These are phyloP conservation scores for Cinnamomum chago DNA, from an alignment of 164 flowering plant species.

Conservation along the genomic window DNA sequence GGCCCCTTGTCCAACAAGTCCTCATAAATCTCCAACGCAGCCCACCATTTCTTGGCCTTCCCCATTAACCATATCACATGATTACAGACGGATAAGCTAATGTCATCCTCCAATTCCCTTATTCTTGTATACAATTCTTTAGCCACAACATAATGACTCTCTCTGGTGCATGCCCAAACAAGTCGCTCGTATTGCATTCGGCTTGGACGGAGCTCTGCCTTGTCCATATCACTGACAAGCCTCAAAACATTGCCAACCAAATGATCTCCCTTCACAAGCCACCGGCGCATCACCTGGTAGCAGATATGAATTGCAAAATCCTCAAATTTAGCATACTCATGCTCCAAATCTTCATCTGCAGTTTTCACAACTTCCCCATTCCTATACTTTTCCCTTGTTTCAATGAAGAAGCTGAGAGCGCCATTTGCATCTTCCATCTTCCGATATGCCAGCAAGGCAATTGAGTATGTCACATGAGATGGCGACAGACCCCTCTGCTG, in stretches of 20 bases:
- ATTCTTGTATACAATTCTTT: conserved; percentile 72
- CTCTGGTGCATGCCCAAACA: conserved; percentile 84
- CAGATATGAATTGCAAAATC: conserved; percentile 62
- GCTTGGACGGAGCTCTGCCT: conserved; percentile 48
- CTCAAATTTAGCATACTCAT: conserved; percentile 60
- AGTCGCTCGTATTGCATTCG: conserved; percentile 67
- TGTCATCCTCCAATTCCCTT: conserved; percentile 52
- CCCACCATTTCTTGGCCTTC: conserved; percentile 98
- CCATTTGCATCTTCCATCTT: conserved; percentile 80
- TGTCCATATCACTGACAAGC: conserved; percentile 65
- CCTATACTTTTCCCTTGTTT: conserved; percentile 47
- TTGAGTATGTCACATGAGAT: conserved; percentile 73
- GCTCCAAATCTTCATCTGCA: conserved; percentile 50
- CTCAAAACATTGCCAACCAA: conserved; percentile 48
- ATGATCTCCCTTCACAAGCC: conserved; percentile 63
- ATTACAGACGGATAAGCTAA: conserved; percentile 89
- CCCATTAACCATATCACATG: conserved; percentile 96
- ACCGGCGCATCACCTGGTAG: conserved; percentile 76
- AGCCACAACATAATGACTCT: conserved; percentile 61
- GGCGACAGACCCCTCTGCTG: conserved; percentile 50
- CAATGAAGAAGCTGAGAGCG: conserved; percentile 62
- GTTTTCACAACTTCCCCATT: conserved; percentile 53
- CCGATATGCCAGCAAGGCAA: conserved; percentile 69
- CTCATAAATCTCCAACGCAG: conserved; percentile 91
- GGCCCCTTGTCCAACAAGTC: conserved; percentile 89